A percentile compares a stretch with the other conserved stretches of the same genome.
These are phyloP conservation scores for Emericellopsis terricola DNA, from an alignment of 495 filamentous ascomycete genomes.

Conservation along the genomic window DNA sequence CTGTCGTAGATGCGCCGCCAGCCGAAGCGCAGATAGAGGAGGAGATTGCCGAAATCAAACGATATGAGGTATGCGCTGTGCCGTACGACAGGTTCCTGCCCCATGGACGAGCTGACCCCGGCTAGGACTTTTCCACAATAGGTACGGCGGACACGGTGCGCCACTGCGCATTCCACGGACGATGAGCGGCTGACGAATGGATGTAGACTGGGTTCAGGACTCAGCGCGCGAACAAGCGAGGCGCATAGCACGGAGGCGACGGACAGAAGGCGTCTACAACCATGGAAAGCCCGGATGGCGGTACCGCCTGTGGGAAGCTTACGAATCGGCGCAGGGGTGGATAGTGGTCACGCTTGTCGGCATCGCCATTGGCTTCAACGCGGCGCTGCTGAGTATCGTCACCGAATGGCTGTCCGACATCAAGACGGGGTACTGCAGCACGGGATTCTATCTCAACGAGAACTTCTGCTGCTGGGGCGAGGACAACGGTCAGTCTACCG, in stretches of 20 bases:
- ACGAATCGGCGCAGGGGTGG: conserved; percentile 96
- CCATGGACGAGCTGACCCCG: too few species aligned
- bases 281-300: conserved; percentile 62
- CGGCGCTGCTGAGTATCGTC: conserved; percentile 84
- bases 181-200: background rate
- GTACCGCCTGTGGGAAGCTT: conserved; percentile 65
- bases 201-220: conserved; percentile 87
- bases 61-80: conserved; percentile 54
- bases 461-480: conserved; percentile 97
- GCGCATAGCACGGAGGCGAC: conserved; percentile 54
- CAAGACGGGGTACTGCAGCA: conserved; percentile 85
- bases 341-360: conserved; percentile 93
- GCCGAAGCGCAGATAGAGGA: conserved; percentile 53
- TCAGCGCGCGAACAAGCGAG: conserved; percentile 77
- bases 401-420: conserved; percentile 96
- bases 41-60: conserved; percentile 93
- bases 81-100: background rate
- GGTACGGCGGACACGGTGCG: conserved; percentile 19
- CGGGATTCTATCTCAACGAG: conserved; percentile 94
- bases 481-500: conserved; percentile 46
- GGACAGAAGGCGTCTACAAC: conserved; percentile 58
- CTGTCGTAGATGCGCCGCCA: conserved; percentile 15
- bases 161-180: background rate
- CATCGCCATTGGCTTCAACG: conserved; percentile 80
- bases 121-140: conserved; percentile 84